Evolutionary conservation across 345 rosid genomes (phyloP).

Genomic region (Salix suchowensis): DNA sequence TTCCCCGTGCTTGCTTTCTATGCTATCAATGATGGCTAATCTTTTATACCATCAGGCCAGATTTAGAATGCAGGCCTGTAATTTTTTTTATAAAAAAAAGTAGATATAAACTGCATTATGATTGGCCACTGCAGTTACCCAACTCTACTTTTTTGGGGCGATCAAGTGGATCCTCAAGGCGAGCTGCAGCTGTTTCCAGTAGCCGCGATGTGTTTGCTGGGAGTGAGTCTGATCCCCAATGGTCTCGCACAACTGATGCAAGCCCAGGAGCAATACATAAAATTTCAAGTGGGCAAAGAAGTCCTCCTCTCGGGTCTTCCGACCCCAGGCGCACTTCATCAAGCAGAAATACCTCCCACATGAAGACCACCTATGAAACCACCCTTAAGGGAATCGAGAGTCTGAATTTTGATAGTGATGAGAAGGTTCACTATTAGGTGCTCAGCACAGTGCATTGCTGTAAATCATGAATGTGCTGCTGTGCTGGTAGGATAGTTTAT

Average conservation of each 20-base stretch:
- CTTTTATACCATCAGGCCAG: background rate
- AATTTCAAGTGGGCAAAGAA: slow-evolving; percentile 45
- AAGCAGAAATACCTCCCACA: slow-evolving; percentile 39
- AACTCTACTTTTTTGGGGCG: slow-evolving; percentile 54
- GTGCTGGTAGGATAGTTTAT: slow-evolving; percentile 19
- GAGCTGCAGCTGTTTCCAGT: slow-evolving; percentile 45
- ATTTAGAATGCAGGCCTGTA: background rate
- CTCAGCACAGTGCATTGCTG: slow-evolving; percentile 19
- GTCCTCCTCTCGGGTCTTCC: slow-evolving; percentile 51
- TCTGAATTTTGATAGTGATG: slow-evolving; percentile 54
- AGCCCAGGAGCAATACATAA: slow-evolving; percentile 49
- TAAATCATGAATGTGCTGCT: slow-evolving; percentile 32
- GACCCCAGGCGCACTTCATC: slow-evolving; percentile 59
- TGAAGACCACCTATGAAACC: slow-evolving; percentile 51
- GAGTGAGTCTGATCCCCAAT: slow-evolving; percentile 54
- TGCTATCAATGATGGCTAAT: background rate
- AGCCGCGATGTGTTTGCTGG: slow-evolving; percentile 61
- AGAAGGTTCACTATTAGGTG: slow-evolving; percentile 42
- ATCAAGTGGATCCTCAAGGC: slow-evolving; percentile 57
- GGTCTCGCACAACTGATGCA: slow-evolving; percentile 41
- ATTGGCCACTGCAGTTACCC: slow-evolving; percentile 45
- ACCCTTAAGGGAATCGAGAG: slow-evolving; percentile 62
- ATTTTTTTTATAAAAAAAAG: background rate
- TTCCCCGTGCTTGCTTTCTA: background rate
- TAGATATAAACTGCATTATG: slow-evolving; percentile 7